Conservation (phyloP, 2,329 filamentous ascomycete genomes). For the Mariannaea elegans region DNA sequence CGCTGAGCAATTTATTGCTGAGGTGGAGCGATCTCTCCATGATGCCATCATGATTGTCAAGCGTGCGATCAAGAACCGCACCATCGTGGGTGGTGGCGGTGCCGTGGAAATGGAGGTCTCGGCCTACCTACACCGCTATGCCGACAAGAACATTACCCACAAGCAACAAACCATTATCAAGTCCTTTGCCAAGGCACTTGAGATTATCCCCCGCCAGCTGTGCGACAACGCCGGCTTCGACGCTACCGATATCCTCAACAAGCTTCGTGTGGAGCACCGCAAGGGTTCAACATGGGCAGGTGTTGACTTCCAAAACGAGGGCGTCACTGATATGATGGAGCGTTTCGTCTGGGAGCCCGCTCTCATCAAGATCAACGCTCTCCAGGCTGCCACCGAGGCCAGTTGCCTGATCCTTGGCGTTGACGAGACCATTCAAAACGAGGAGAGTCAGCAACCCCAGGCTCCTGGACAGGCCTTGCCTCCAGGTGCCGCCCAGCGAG, state of each 20-base stretch:
- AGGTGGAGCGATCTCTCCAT: conserved; percentile 96
- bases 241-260: conserved; percentile 96
- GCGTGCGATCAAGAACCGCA: conserved; percentile 93
- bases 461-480: conserved; percentile 79
- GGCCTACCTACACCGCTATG: conserved; percentile 89
- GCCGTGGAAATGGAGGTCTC: conserved; percentile 97
- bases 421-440: conserved; percentile 98
- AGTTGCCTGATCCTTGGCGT: conserved; percentile 95
- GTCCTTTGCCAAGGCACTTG: conserved; percentile 95
- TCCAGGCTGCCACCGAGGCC: conserved; percentile 95
- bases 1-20: conserved; percentile 98
- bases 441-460: conserved; percentile 88
- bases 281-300: conserved; percentile 94
- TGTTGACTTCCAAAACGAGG: conserved; percentile 93
- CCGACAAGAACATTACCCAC: conserved; percentile 89
- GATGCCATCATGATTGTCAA: conserved; percentile 99
- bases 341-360: conserved; percentile 98
- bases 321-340: conserved; percentile 92
- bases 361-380: conserved; percentile 95
- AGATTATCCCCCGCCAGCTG: conserved; percentile 94
- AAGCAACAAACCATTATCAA: conserved; percentile 99
- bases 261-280: conserved; percentile 93
- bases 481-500: conserved; percentile 87
- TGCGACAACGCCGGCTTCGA: conserved; percentile 99
- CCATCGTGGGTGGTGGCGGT: conserved; percentile 94